A percentile compares a stretch with the other conserved stretches of the same genome.
These are phyloP conservation scores for Pleurozium schreberi DNA, from an alignment of 225 moss, liverwort and hornwort genomes.

Conservation along the genomic window DNA sequence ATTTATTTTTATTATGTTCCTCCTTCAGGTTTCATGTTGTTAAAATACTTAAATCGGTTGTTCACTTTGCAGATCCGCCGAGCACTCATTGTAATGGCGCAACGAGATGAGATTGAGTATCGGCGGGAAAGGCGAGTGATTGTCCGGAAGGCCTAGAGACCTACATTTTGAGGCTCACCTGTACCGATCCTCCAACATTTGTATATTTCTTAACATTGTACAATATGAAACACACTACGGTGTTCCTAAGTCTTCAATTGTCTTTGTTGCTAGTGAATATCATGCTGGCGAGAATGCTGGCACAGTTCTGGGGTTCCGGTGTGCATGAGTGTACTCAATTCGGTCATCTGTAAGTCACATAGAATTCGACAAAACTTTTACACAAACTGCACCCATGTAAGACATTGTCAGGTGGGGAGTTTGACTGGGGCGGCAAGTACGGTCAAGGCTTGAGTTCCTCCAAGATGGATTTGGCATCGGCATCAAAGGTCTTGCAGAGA, in stretches of 20 bases:
- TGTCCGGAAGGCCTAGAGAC: constrained; percentile 32
- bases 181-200: neutral
- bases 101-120: constrained; percentile 62
- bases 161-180: neutral
- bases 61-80: constrained; percentile 26
- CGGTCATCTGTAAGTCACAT: neutral
- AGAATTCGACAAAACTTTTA: too few relatives aligned
- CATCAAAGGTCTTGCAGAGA: constrained; percentile 82
- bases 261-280: neutral
- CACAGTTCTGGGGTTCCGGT: neutral
- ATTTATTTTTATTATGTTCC: neutral
- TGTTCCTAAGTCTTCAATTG: neutral
- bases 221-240: neutral
- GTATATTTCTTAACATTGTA: constrained; percentile 8
- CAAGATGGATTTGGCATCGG: constrained; percentile 57
- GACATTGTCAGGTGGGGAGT: too few relatives aligned
- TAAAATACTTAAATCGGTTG: neutral
- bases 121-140: constrained; percentile 50
- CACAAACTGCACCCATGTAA: too few relatives aligned
- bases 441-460: constrained; percentile 35
- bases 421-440: neutral
- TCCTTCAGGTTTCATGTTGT: neutral
- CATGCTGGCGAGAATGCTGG: neutral
- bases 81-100: constrained; percentile 55
- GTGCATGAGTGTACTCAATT: too few relatives aligned